A percentile compares a stretch with the other conserved stretches of the same genome.
Conservation (phyloP, 139 green algal species). For the Tetradesmus obliquus region DNA sequence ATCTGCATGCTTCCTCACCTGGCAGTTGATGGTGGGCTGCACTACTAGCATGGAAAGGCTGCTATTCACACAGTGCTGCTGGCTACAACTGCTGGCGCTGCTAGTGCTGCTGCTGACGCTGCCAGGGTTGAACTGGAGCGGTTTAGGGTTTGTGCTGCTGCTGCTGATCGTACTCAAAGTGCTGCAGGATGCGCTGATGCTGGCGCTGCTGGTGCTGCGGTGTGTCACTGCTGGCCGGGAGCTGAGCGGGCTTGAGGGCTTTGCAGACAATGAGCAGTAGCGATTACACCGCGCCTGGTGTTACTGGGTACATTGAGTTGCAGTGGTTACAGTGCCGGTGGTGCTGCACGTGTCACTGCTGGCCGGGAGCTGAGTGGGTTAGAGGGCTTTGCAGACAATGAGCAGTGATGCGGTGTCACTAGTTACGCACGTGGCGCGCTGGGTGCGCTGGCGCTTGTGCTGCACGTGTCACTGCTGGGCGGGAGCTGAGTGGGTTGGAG, state of each 20-base stretch:
- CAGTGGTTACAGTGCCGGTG: not conserved
- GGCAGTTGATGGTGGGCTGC: not conserved
- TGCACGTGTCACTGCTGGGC: no score
- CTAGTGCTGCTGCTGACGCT: not conserved
- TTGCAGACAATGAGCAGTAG: no score
- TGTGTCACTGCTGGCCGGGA: not conserved
- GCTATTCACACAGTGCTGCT: not conserved
- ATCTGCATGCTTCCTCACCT: not conserved
- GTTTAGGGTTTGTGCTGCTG: not conserved
- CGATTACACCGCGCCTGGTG: no score
- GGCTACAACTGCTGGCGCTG: not conserved
- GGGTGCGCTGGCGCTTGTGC: no score
- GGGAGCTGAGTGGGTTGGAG: no score
- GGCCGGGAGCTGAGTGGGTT: not conserved
- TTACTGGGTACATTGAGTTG: not conserved
- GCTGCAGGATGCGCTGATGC: not conserved
- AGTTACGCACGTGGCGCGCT: no score
- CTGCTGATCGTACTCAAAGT: not conserved
- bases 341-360: not conserved
- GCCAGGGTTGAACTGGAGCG: not conserved
- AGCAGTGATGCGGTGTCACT: no score
- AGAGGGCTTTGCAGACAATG: no score
- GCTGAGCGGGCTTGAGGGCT: not conserved
- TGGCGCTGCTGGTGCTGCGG: not conserved
- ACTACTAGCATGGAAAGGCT: not conserved